Conservation (phyloP, 2,329 filamentous ascomycete genomes). For the Setomelanomma holmii region DNA sequence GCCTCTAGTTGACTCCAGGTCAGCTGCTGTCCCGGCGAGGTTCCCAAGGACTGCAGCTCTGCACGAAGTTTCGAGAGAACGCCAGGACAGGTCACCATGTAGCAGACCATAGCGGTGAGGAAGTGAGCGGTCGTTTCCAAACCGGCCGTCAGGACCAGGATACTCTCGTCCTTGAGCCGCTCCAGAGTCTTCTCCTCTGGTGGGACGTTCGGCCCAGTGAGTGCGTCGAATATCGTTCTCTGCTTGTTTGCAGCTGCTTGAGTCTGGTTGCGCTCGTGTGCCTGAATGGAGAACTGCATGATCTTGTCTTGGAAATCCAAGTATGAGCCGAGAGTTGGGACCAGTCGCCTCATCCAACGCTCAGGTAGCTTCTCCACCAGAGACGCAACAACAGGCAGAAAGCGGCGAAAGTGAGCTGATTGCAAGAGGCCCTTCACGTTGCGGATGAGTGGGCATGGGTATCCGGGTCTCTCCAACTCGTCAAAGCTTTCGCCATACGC, state of each 20-base stretch:
- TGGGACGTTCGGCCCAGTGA: slow-evolving; percentile 9
- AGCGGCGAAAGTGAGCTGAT: neutral
- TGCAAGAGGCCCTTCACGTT: slow-evolving; percentile 1
- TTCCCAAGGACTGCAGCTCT: neutral
- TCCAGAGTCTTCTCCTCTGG: slow-evolving; percentile 32
- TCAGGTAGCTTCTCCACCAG: neutral
- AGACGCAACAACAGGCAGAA: neutral
- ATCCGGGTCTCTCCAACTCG: slow-evolving; percentile 3
- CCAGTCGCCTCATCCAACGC: neutral
- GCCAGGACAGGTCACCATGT: slow-evolving; percentile 10
- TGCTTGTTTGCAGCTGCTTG: neutral
- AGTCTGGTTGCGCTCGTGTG: neutral
- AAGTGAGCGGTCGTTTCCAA: slow-evolving; percentile 41
- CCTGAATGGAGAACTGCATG: neutral
- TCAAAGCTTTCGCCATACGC: slow-evolving; percentile 11
- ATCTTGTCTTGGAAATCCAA: slow-evolving; percentile 1
- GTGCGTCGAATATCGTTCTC: slow-evolving; percentile 13
- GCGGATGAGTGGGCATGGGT: slow-evolving; percentile 3
- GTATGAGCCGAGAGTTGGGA: neutral
- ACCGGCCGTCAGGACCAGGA: slow-evolving; percentile 40
- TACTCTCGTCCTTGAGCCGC: slow-evolving; percentile 42
- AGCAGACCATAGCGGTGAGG: slow-evolving; percentile 12
- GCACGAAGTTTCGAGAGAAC: neutral
- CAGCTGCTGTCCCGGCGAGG: neutral
- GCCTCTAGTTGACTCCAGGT: slow-evolving; percentile 12